Conservation (phyloP, 148 eudicot genomes). For the Arctostaphylos glauca region DNA sequence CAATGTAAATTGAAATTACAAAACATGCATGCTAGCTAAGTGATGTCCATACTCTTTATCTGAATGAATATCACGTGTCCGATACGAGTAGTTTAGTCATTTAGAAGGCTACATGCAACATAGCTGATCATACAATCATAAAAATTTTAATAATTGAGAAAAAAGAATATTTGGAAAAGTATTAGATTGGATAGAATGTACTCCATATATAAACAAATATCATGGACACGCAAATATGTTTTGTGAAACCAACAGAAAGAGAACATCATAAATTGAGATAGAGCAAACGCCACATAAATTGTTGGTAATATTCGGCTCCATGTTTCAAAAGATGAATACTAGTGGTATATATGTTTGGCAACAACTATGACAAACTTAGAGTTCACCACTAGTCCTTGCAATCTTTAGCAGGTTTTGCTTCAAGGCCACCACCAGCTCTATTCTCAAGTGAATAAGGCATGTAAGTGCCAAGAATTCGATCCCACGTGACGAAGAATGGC, state of each 20-base stretch:
- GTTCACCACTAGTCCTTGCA: slow-evolving; percentile 48
- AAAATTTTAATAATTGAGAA: neutral
- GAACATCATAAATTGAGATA: neutral
- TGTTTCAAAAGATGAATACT: slow-evolving; percentile 5
- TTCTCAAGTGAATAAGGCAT: slow-evolving; percentile 82
- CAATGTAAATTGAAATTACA: neutral
- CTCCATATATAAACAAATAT: too few species aligned
- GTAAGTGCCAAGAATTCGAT: slow-evolving; percentile 85
- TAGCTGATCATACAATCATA: too few species aligned
- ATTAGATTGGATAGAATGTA: neutral
- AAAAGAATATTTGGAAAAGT: neutral
- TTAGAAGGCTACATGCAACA: neutral
- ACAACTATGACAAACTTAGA: neutral
- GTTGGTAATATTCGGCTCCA: neutral
- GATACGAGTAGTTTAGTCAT: neutral
- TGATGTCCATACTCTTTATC: neutral
- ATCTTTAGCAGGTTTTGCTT: slow-evolving; percentile 71
- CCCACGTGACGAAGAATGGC: slow-evolving; percentile 92
- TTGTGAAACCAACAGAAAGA: neutral
- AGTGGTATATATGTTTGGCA: slow-evolving; percentile 13
- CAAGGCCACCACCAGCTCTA: slow-evolving; percentile 70
- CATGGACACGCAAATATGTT: neutral
- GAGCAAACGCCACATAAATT: slow-evolving; percentile 5
- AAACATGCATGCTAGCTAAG: too few species aligned
- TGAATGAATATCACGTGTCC: neutral